A percentile compares a stretch with the other conserved stretches of the same genome.
phyloP scores from a whole-genome alignment of 1,284 basidiomycete genomes.

The Xerocomus nothofagi region DNA sequence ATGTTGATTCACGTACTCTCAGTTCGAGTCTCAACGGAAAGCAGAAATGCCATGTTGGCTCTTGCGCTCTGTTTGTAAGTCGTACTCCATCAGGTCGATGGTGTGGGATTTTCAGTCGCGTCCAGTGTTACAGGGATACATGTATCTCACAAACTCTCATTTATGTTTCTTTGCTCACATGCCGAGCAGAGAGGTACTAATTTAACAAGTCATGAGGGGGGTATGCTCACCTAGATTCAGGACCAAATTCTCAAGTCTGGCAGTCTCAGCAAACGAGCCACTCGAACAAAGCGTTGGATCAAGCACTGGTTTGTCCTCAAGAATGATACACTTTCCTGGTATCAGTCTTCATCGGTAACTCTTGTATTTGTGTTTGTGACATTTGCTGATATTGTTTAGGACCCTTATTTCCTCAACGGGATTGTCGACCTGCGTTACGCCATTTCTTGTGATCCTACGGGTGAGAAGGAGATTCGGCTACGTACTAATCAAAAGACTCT shows the following conservation, averaged over 20 bases:
- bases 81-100: not conserved
- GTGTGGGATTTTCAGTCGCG: constrained; percentile 12
- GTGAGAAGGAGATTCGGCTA: constrained; percentile 75
- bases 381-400: constrained; percentile 44
- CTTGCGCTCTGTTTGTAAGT: constrained; percentile 81
- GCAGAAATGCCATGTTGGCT: constrained; percentile 88
- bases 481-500: constrained; percentile 80
- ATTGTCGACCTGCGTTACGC: constrained; percentile 93
- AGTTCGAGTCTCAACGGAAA: constrained; percentile 18
- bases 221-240: constrained; percentile 40
- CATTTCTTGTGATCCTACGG: constrained; percentile 77
- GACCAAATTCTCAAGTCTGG: constrained; percentile 88
- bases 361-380: constrained; percentile 7
- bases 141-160: constrained; percentile 91
- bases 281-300: constrained; percentile 84
- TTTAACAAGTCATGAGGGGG: not conserved
- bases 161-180: constrained; percentile 98
- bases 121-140: constrained; percentile 90
- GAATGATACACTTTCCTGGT: constrained; percentile 94
- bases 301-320: constrained; percentile 94
- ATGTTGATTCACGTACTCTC: constrained; percentile 25
- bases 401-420: constrained; percentile 96
- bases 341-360: constrained; percentile 81
- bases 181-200: constrained; percentile 76
- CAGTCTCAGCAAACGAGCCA: constrained; percentile 79